Evolutionary conservation across 2,329 filamentous ascomycete species (phyloP).

Genomic region (Penicillium sclerotigenum): DNA sequence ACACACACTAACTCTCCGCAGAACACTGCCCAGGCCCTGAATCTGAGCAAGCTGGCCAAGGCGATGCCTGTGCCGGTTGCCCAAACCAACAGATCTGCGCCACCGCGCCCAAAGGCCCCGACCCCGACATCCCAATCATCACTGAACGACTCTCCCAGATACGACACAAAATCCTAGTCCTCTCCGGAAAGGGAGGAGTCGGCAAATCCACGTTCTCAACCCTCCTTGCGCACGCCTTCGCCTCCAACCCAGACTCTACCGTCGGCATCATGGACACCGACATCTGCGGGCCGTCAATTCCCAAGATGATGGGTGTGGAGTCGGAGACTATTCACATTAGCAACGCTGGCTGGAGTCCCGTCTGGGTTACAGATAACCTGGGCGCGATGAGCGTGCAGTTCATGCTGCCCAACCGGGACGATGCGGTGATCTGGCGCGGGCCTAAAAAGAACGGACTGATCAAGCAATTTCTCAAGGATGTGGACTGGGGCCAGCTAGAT

Average conservation of each 20-base stretch:
- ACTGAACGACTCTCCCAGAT: constrained; percentile 76
- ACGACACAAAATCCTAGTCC: constrained; percentile 85
- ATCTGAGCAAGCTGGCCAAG: constrained; percentile 55
- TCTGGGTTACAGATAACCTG: constrained; percentile 92
- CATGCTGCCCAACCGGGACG: constrained; percentile 90
- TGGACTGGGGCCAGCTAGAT: constrained; percentile 94
- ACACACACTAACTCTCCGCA: constrained; percentile 16
- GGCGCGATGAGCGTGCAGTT: constrained; percentile 98
- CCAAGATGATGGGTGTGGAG: constrained; percentile 98
- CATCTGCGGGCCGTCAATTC: constrained; percentile 92
- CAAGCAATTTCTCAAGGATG: constrained; percentile 96
- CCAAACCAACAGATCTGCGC: constrained; percentile 96
- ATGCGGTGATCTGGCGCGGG: constrained; percentile 95
- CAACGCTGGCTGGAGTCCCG: constrained; percentile 84
- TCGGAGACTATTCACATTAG: constrained; percentile 89
- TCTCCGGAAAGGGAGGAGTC: constrained; percentile 93
- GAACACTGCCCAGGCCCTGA: constrained; percentile 87
- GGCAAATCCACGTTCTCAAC: constrained; percentile 93
- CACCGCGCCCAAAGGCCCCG: constrained; percentile 87
- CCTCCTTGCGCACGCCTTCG: constrained; percentile 84
- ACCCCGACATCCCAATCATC: constrained; percentile 89
- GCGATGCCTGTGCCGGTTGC: constrained; percentile 87
- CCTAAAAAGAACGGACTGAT: constrained; percentile 98
- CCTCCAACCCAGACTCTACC: constrained; percentile 70
- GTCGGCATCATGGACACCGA: constrained; percentile 98